Percentiles rank a stretch among this genome's conserved stretches.
phyloP scores from a whole-genome alignment of 331 rosid genomes.

The Quercus lobata region DNA sequence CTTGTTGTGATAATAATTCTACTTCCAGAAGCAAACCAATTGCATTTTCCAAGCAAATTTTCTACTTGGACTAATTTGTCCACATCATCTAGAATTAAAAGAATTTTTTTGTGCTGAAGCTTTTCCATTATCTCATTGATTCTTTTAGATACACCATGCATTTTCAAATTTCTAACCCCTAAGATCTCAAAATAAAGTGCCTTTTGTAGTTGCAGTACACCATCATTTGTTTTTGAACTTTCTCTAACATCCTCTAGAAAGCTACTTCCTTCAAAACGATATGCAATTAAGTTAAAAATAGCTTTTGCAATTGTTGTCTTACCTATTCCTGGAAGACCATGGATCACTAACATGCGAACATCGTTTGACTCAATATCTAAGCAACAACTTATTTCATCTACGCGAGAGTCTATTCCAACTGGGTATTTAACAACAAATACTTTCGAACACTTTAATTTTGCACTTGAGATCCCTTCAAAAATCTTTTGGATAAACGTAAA shows the following conservation, averaged over 20 bases:
- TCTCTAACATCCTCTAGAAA: constrained; percentile 13
- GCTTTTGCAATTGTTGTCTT: no score
- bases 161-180: background rate
- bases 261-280: background rate
- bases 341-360: no score
- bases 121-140: background rate
- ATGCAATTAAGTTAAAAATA: no score
- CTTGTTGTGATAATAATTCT: constrained; percentile 23
- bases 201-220: constrained; percentile 13
- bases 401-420: no score
- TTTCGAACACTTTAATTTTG: accelerated
- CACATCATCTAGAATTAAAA: constrained; percentile 19
- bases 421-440: no score
- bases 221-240: background rate
- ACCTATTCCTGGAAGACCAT: no score
- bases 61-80: background rate
- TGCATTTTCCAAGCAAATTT: background rate
- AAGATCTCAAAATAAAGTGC: constrained; percentile 11
- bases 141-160: background rate
- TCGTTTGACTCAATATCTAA: no score
- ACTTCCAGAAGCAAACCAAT: constrained; percentile 25
- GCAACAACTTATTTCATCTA: no score
- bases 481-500: accelerated
- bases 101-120: background rate
- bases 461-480: no score